Percentiles rank a stretch among this genome's conserved stretches.
Evolutionary conservation across 495 filamentous ascomycete genomes (phyloP).

Genomic region (Penicillium herquei): DNA sequence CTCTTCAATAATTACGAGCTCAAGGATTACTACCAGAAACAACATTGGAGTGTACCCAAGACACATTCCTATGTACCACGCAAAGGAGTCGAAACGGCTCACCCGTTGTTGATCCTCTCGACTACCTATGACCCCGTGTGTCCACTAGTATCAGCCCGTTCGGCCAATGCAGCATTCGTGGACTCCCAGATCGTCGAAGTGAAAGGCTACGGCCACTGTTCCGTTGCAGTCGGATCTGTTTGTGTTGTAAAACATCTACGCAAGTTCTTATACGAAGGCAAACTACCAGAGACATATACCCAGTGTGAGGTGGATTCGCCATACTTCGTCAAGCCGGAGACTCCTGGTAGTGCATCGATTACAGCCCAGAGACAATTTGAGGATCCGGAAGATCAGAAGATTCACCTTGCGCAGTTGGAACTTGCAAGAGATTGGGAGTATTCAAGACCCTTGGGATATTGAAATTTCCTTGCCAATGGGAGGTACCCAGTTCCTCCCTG

Average conservation of each 20-base stretch:
- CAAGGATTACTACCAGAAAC: slow-evolving; percentile 31
- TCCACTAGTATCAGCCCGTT: slow-evolving; percentile 37
- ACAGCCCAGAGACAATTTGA: slow-evolving; percentile 10
- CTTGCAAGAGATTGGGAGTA: slow-evolving; percentile 9
- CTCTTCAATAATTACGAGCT: slow-evolving; percentile 11
- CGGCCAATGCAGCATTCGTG: slow-evolving; percentile 36
- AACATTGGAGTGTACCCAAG: slow-evolving; percentile 36
- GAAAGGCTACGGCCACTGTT: slow-evolving; percentile 45
- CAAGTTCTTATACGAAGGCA: slow-evolving; percentile 36
- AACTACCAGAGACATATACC: slow-evolving; percentile 29
- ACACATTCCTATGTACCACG: slow-evolving; percentile 38
- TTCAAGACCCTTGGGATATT: not conserved
- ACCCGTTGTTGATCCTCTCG: slow-evolving; percentile 40
- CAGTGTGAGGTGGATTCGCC: slow-evolving; percentile 32
- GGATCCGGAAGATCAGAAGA: slow-evolving; percentile 10
- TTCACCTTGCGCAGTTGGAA: slow-evolving; percentile 11
- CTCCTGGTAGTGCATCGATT: slow-evolving; percentile 3
- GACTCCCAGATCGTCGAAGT: slow-evolving; percentile 41
- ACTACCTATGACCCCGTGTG: slow-evolving; percentile 46
- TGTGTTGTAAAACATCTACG: slow-evolving; percentile 36
- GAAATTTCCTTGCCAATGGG: too few species aligned
- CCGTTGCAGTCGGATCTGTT: slow-evolving; percentile 36
- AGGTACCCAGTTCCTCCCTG: too few species aligned
- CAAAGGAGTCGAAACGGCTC: slow-evolving; percentile 29
- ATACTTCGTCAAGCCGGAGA: slow-evolving; percentile 31